Percentiles rank a stretch among this genome's conserved stretches.
Evolutionary conservation across 2,329 filamentous ascomycete genomes (phyloP).

Genomic region (Cyphellophora attinorum): DNA sequence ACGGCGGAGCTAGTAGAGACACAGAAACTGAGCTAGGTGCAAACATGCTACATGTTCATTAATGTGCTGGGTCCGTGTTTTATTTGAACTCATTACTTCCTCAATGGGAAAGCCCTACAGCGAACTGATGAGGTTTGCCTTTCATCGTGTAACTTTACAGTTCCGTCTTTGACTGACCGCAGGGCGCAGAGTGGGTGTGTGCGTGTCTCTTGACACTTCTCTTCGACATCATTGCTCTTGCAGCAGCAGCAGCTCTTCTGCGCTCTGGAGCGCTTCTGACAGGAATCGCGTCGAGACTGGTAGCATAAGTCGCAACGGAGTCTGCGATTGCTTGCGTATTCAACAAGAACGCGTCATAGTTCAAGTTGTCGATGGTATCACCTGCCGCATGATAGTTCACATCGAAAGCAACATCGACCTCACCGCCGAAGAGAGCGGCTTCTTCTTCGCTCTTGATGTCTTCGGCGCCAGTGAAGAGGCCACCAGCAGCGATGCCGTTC

Average conservation of each 20-base stretch:
- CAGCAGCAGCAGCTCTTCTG: background rate
- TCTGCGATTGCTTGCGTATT: slow-evolving; percentile 57
- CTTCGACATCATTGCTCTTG: background rate
- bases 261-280: slow-evolving; percentile 20
- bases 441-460: slow-evolving; percentile 63
- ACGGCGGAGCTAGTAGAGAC: too few species aligned
- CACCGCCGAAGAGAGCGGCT: slow-evolving; percentile 59
- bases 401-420: slow-evolving; percentile 49
- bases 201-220: background rate
- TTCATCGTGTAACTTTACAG: background rate
- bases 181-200: background rate
- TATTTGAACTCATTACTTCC: too few species aligned
- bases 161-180: background rate
- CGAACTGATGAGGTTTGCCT: too few species aligned
- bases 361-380: slow-evolving; percentile 46
- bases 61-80: too few species aligned
- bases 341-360: slow-evolving; percentile 43
- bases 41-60: too few species aligned
- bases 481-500: slow-evolving; percentile 62
- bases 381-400: slow-evolving; percentile 46
- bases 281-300: slow-evolving; percentile 57
- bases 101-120: too few species aligned
- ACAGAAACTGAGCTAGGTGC: too few species aligned
- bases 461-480: slow-evolving; percentile 70
- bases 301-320: slow-evolving; percentile 60